Percentiles rank a stretch among this genome's conserved stretches.
Conservation (phyloP, 1,139 yeast genomes). For the Martiniozyma asiatica region DNA sequence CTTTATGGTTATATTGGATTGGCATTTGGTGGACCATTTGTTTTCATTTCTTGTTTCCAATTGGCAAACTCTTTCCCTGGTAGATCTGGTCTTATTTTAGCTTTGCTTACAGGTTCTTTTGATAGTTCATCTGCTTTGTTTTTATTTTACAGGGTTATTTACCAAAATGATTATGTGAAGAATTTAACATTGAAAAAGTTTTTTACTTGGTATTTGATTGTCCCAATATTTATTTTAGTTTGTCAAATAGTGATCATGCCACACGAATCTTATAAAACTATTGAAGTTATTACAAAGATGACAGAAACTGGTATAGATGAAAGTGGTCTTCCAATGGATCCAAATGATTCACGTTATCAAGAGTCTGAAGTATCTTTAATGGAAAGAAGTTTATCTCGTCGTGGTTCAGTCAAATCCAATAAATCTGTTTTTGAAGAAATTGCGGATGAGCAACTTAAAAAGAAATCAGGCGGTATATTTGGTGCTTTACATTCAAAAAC, state of each 20-base stretch:
- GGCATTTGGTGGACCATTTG: conserved; percentile 37
- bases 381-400: conserved; percentile 12
- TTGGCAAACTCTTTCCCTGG: conserved; percentile 35
- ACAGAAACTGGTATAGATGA: conserved; percentile 65
- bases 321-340: conserved; percentile 37
- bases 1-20: conserved; percentile 29
- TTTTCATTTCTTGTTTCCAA: conserved; percentile 34
- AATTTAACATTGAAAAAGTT: conserved; percentile 35
- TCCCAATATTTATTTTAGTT: conserved; percentile 60
- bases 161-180: conserved; percentile 31
- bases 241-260: conserved; percentile 81
- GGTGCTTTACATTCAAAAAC: conserved; percentile 70
- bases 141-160: conserved; percentile 50
- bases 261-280: conserved; percentile 55
- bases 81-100: conserved; percentile 32
- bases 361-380: conserved; percentile 21
- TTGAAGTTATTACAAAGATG: conserved; percentile 53
- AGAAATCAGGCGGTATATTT: conserved; percentile 62
- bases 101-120: conserved; percentile 34
- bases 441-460: conserved; percentile 43
- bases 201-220: conserved; percentile 52
- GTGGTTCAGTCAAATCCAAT: conserved; percentile 20
- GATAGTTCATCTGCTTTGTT: conserved; percentile 45
- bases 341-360: conserved; percentile 26
- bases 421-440: conserved; percentile 55